These are phyloP conservation scores for Crithidia acanthocephali DNA, from an alignment of 208 protist genomes.

Conservation along the genomic window DNA sequence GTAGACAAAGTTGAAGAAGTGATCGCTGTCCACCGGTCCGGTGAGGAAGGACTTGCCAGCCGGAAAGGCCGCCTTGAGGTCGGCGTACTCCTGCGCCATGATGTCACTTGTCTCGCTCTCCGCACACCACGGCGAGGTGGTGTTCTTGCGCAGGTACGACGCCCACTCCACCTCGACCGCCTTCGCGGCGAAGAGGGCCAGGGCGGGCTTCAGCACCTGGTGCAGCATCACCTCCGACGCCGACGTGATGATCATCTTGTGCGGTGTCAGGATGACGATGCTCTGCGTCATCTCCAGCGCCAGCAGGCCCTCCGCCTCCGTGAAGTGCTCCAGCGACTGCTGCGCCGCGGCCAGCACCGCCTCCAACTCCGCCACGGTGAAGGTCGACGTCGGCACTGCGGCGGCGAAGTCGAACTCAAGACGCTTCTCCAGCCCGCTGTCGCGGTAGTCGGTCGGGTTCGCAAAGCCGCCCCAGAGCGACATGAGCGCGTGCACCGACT, in stretches of 20 bases:
- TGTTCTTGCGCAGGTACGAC: slow-evolving; percentile 86
- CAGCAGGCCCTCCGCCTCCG: slow-evolving; percentile 32
- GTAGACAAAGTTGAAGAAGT: slow-evolving; percentile 90
- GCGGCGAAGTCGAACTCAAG: slow-evolving; percentile 82
- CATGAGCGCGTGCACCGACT: slow-evolving; percentile 86
- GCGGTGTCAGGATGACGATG: slow-evolving; percentile 51
- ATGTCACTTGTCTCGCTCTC: slow-evolving; percentile 72
- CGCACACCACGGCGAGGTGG: slow-evolving; percentile 62
- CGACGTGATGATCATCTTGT: slow-evolving; percentile 58
- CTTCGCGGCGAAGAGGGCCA: slow-evolving; percentile 42
- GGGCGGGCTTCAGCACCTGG: slow-evolving; percentile 44
- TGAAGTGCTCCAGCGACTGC: slow-evolving; percentile 41
- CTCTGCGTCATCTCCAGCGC: slow-evolving; percentile 55
- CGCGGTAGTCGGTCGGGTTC: slow-evolving; percentile 44
- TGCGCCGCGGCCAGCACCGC: slow-evolving; percentile 41
- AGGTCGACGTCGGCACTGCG: slow-evolving; percentile 7
- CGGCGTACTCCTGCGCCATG: slow-evolving; percentile 90
- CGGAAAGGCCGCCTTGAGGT: slow-evolving; percentile 81
- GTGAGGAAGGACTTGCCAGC: slow-evolving; percentile 77
- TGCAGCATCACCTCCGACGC: slow-evolving; percentile 73
- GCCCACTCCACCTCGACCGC: slow-evolving; percentile 73
- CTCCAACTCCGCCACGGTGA: slow-evolving; percentile 50
- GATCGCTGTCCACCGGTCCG: slow-evolving; percentile 85
- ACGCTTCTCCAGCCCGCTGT: slow-evolving; percentile 84
- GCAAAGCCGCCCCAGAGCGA: slow-evolving; percentile 86